Conservation (phyloP, 129 eudicot genomes). For the Saposhnikovia divaricata region DNA sequence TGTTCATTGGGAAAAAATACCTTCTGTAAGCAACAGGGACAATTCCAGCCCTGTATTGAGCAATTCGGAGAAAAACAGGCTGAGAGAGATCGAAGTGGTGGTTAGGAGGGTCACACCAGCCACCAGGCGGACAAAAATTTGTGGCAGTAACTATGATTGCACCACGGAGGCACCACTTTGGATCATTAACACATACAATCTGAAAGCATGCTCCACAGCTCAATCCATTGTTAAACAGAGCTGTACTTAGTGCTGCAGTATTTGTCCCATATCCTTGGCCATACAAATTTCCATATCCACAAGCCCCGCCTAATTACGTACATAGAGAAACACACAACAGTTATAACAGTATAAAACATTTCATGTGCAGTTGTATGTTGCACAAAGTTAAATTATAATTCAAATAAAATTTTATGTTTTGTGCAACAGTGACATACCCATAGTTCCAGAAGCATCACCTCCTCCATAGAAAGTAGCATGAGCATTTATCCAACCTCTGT, state of each 20-base stretch:
- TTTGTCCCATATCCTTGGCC: constrained; percentile 36
- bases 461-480: constrained; percentile 30
- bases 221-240: constrained; percentile 34
- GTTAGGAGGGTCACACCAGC: constrained; percentile 38
- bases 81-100: constrained; percentile 37
- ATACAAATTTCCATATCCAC: constrained; percentile 33
- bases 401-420: neutral
- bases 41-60: constrained; percentile 33
- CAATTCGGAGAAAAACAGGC: constrained; percentile 31
- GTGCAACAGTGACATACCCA: constrained; percentile 12
- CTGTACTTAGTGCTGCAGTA: constrained; percentile 34
- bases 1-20: neutral
- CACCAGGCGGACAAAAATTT: constrained; percentile 37
- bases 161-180: constrained; percentile 29
- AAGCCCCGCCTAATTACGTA: constrained; percentile 25
- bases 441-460: constrained; percentile 30
- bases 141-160: constrained; percentile 30
- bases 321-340: neutral
- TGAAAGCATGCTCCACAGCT: constrained; percentile 35
- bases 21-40: constrained; percentile 38
- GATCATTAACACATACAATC: constrained; percentile 26
- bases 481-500: constrained; percentile 22
- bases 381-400: neutral
- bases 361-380: neutral
- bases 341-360: neutral